These are phyloP conservation scores for Eimeria praecox DNA, from an alignment of 169 alveolate genomes.

Conservation along the genomic window DNA sequence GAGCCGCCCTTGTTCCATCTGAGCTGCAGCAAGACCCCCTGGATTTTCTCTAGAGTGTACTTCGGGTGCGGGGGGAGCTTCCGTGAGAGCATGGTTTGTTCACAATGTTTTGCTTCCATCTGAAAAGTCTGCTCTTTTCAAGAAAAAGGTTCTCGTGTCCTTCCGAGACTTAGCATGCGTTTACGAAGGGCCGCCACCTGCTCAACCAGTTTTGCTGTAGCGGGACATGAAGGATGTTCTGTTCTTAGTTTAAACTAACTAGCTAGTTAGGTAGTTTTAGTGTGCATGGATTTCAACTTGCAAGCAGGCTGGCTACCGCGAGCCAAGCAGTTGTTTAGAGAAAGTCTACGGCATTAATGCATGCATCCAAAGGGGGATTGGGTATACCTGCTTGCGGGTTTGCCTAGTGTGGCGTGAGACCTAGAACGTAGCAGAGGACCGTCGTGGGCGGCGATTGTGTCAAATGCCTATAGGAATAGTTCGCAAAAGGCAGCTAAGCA, in stretches of 20 bases:
- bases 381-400: not conserved
- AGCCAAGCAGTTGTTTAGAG: not conserved
- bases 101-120: not conserved
- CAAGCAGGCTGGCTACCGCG: not conserved
- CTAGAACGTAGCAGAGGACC: not conserved
- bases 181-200: not conserved
- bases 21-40: not conserved
- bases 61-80: not conserved
- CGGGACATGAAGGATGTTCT: not conserved
- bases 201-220: not conserved
- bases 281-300: not conserved
- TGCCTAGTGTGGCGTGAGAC: not conserved
- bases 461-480: too few relatives aligned
- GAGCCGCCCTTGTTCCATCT: not conserved
- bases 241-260: not conserved
- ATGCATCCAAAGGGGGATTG: not conserved
- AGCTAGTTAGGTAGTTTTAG: too few relatives aligned
- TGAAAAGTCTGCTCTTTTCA: not conserved
- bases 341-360: not conserved
- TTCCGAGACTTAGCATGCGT: too few relatives aligned
- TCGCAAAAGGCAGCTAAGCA: too few relatives aligned
- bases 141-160: too few relatives aligned
- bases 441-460: not conserved
- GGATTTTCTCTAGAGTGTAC: not conserved
- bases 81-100: not conserved